phyloP scores from a whole-genome alignment of 768 basidiomycete species.

The Tephrocybe sp. region DNA sequence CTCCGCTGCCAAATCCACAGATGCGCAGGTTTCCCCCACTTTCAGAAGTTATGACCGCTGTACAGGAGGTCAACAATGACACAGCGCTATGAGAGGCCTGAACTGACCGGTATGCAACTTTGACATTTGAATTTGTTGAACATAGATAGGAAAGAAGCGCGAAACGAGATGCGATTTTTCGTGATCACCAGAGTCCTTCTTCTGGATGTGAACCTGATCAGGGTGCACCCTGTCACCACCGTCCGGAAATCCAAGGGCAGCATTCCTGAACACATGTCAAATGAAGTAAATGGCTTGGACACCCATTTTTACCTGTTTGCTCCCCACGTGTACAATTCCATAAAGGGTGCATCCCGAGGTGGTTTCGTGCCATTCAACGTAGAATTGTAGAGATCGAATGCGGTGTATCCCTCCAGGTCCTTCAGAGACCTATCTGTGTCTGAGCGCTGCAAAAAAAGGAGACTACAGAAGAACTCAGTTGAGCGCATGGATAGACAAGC shows the following conservation, averaged over 20 bases:
- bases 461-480: conserved; percentile 31
- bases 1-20: conserved; percentile 89
- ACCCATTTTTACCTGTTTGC: conserved; percentile 54
- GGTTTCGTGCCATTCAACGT: conserved; percentile 78
- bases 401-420: conserved; percentile 86
- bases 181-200: conserved; percentile 28
- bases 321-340: conserved; percentile 88
- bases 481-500: neutral
- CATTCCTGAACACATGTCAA: conserved; percentile 53
- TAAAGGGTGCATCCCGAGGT: conserved; percentile 26
- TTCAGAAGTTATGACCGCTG: conserved; percentile 71
- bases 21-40: conserved; percentile 67
- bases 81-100: neutral
- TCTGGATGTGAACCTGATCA: conserved; percentile 63
- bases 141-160: conserved; percentile 61
- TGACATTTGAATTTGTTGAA: conserved; percentile 75
- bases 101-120: conserved; percentile 79
- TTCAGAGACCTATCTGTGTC: conserved; percentile 74
- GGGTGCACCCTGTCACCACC: conserved; percentile 75
- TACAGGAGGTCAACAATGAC: neutral
- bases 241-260: conserved; percentile 82
- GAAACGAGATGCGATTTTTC: conserved; percentile 30
- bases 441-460: conserved; percentile 69
- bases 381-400: conserved; percentile 91
- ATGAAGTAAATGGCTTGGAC: neutral